A percentile compares a stretch with the other conserved stretches of the same genome.
Evolutionary conservation across 2,329 filamentous ascomycete genomes (phyloP).

Genomic region (Colletotrichum incanum): DNA sequence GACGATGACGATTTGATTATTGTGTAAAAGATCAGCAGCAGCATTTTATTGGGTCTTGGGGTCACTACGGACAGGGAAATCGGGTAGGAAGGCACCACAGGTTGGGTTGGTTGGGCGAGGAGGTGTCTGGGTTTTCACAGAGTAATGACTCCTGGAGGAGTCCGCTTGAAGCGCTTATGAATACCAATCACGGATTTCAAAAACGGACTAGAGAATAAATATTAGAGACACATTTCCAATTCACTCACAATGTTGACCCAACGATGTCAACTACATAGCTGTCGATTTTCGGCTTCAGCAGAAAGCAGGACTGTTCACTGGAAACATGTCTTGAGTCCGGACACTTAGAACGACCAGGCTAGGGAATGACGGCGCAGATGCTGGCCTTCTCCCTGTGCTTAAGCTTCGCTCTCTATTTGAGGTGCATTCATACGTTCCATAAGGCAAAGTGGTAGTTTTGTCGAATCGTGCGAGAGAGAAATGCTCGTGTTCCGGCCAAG

Average conservation of each 20-base stretch:
- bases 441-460: not conserved
- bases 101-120: not conserved
- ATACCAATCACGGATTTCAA: slow-evolving; percentile 10
- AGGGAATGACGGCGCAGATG: not conserved
- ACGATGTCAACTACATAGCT: not conserved
- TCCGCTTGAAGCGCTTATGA: slow-evolving; percentile 21
- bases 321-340: not conserved
- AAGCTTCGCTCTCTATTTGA: not conserved
- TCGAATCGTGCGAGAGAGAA: not conserved
- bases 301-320: not conserved
- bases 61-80: not conserved
- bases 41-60: slow-evolving; percentile 13
- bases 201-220: slow-evolving; percentile 1
- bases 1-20: slow-evolving; percentile 69
- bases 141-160: slow-evolving; percentile 31
- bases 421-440: not conserved
- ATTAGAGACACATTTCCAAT: not conserved
- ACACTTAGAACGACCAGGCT: not conserved
- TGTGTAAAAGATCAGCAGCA: slow-evolving; percentile 19
- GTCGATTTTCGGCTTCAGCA: not conserved
- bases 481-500: not conserved
- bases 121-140: slow-evolving; percentile 20
- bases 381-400: not conserved
- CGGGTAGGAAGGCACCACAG: not conserved
- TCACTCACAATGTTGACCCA: not conserved